A percentile compares a stretch with the other conserved stretches of the same genome.
These are phyloP conservation scores for Tausonia pullulans DNA, from an alignment of 1,284 basidiomycete genomes.

Conservation along the genomic window DNA sequence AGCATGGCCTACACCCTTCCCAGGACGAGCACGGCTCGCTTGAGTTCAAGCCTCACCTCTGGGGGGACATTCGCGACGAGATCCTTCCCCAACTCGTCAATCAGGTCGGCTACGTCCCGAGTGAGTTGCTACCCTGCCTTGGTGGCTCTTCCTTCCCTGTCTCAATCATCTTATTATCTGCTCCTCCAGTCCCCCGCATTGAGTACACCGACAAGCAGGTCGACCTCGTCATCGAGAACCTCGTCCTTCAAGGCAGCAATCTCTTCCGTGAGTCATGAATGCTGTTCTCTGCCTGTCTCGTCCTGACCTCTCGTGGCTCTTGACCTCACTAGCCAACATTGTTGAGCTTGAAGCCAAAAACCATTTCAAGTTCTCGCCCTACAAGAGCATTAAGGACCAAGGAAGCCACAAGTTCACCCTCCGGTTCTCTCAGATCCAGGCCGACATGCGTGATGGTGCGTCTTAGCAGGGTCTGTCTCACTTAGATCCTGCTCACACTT, in stretches of 20 bases:
- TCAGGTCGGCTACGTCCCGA: slow-evolving; percentile 57
- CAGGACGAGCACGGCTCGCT: slow-evolving; percentile 59
- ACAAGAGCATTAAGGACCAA: slow-evolving; percentile 42
- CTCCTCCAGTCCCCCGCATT: neutral
- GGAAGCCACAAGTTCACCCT: slow-evolving; percentile 37
- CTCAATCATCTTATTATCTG: too few species aligned
- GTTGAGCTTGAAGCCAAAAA: slow-evolving; percentile 73
- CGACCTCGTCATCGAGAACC: slow-evolving; percentile 86
- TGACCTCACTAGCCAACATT: slow-evolving; percentile 42
- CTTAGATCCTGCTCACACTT: too few species aligned
- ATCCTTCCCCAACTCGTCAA: slow-evolving; percentile 71
- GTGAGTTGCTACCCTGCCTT: too few species aligned
- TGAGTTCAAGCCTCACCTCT: slow-evolving; percentile 78
- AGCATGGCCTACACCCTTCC: slow-evolving; percentile 1
- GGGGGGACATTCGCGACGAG: slow-evolving; percentile 70
- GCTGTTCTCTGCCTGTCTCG: neutral
- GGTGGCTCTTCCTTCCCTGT: too few species aligned
- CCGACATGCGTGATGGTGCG: slow-evolving; percentile 70
- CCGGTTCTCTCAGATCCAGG: slow-evolving; percentile 73
- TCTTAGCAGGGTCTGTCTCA: too few species aligned
- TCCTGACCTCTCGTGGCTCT: slow-evolving; percentile 17
- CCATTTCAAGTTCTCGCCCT: slow-evolving; percentile 70
- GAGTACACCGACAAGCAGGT: slow-evolving; percentile 73
- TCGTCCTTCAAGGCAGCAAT: slow-evolving; percentile 70
- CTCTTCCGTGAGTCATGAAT: slow-evolving; percentile 33